phyloP scores from a whole-genome alignment of 2,329 filamentous ascomycete genomes.

The Pochonia chlamydosporia region DNA sequence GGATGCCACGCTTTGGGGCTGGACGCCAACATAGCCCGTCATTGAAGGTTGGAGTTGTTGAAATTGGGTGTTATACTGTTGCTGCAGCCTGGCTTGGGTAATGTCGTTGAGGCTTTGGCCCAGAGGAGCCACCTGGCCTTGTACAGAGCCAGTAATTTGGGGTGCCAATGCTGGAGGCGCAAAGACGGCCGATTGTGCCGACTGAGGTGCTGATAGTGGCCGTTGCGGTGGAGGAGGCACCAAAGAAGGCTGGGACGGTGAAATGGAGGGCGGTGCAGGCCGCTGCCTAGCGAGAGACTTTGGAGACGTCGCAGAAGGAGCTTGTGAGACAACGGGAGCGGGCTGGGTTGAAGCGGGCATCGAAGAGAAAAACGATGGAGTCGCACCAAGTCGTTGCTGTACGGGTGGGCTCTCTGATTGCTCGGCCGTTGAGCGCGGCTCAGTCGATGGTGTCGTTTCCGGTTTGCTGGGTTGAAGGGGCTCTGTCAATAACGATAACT shows the following conservation, averaged over 20 bases:
- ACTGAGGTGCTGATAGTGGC: constrained; percentile 81
- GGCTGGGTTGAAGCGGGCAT: constrained; percentile 34
- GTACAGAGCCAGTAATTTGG: constrained; percentile 70
- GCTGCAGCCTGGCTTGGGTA: constrained; percentile 59
- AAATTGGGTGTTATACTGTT: constrained; percentile 48
- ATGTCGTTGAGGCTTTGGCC: constrained; percentile 75
- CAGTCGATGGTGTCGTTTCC: constrained; percentile 22
- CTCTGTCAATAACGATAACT: constrained; percentile 47
- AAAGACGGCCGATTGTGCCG: constrained; percentile 68
- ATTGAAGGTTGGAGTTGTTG: constrained; percentile 36
- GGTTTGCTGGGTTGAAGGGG: constrained; percentile 46
- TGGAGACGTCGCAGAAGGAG: constrained; percentile 18
- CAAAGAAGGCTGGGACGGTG: constrained; percentile 55
- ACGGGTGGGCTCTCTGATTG: constrained; percentile 26
- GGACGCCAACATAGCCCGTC: constrained; percentile 27
- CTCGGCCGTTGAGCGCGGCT: constrained; percentile 8
- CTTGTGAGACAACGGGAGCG: constrained; percentile 16
- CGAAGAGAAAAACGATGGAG: constrained; percentile 50
- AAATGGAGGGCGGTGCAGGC: constrained; percentile 61
- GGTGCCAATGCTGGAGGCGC: constrained; percentile 70
- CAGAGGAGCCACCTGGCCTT: constrained; percentile 59
- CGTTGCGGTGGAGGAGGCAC: constrained; percentile 70
- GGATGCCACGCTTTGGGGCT: constrained; percentile 32
- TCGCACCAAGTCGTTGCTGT: constrained; percentile 48
- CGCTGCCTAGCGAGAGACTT: constrained; percentile 50